phyloP scores from a whole-genome alignment of 1,284 basidiomycete genomes.

The Stygiomarasmius scandens region DNA sequence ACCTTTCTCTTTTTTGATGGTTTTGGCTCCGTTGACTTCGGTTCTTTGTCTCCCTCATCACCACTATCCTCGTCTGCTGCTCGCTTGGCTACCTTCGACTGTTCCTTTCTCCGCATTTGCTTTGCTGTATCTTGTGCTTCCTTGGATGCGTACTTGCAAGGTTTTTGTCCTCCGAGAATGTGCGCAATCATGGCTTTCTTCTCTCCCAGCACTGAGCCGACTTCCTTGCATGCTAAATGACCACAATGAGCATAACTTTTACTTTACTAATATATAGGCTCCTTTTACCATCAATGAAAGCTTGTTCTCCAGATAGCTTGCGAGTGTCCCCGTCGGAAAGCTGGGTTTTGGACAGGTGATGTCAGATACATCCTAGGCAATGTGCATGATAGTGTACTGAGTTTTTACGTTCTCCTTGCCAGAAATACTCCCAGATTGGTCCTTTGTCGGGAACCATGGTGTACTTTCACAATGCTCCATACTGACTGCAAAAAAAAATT shows the following conservation, averaged over 20 bases:
- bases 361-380: neutral
- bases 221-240: neutral
- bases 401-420: neutral
- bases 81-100: neutral
- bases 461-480: neutral
- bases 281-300: neutral
- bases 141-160: neutral
- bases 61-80: neutral
- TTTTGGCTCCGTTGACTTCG: neutral
- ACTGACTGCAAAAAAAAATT: too few species aligned
- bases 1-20: constrained; percentile 11
- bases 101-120: neutral
- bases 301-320: neutral
- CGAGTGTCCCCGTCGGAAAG: neutral
- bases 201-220: neutral
- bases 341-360: neutral
- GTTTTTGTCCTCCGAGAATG: neutral
- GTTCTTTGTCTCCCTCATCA: constrained; percentile 3
- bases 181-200: neutral
- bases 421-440: neutral
- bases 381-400: neutral
- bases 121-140: neutral
- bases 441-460: neutral
- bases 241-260: neutral
- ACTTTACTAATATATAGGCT: neutral